Base-by-base conservation (phyloP, 1,284 basidiomycete species). In the Volvariella volvacea region DNA sequence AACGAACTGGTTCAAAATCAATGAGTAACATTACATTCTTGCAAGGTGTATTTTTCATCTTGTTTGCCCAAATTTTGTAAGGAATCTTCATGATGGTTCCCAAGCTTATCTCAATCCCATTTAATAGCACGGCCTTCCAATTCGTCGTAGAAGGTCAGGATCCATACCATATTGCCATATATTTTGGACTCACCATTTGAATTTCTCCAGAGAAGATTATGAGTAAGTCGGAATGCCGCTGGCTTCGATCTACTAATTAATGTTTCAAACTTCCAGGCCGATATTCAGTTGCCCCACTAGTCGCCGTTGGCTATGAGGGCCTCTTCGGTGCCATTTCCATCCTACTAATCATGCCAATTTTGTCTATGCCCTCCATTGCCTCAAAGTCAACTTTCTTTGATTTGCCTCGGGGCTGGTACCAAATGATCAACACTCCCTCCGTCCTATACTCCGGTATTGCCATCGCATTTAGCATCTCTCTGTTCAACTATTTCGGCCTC, bases 21-120 rank as follows among this genome's bases (percentile, higher is more conserved):
- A 21, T 34, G 36, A 44, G 43, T 43, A 33, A 41, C 30, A 32
- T 31, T 45, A 41, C 37, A 28, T 45, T 19, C 42, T 39, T 43
- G 44, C 33, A 45, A 86, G 83, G 96, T 46, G 84, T 99, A 28
- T 80, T 90, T 58, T 85, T 99, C 60, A 80, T 99, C 46, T 70
- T 98, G 32, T 93, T 96, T 58, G 95, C 96, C n/a, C 96, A 99
- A 67, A 68, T 98, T 50, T 99, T 95, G 89, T 91, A 59, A 71
- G 87, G 40, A 41, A 32, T 8, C 33, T 47, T 46, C 37, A 21
- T 57, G 40, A 34, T 43, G 41, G n/a, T 41, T 22, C 20, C 16
- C 36, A 14, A 28, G 25, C 25, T 12, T 28, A 19, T 12, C 19
- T 45, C 43, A 31, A 47, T 44, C 39, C n/a, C 30, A 36, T 22